Evolutionary conservation across 2,329 filamentous ascomycete species (phyloP).

Genomic region (Purpureocillium lavendulum): DNA sequence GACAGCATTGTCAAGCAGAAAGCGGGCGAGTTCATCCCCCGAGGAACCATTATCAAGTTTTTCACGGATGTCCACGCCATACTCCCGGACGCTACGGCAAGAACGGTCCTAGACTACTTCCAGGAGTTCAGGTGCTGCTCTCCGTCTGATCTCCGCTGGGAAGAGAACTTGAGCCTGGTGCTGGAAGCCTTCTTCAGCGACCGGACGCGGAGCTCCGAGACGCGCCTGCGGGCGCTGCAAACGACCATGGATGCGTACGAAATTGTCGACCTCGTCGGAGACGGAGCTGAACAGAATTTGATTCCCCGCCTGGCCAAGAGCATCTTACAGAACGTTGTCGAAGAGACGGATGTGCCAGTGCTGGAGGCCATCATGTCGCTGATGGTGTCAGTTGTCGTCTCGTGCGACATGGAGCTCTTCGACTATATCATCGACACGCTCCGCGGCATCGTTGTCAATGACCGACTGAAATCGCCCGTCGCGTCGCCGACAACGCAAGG

Average conservation of each 20-base stretch:
- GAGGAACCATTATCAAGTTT: slow-evolving; percentile 58
- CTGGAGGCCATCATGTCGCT: slow-evolving; percentile 57
- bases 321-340: slow-evolving; percentile 51
- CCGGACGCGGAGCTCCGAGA: slow-evolving; percentile 47
- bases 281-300: slow-evolving; percentile 48
- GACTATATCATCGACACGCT: slow-evolving; percentile 47
- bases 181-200: slow-evolving; percentile 57
- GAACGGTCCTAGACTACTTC: slow-evolving; percentile 58
- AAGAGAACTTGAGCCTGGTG: slow-evolving; percentile 52
- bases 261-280: slow-evolving; percentile 48
- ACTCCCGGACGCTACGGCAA: slow-evolving; percentile 56
- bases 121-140: slow-evolving; percentile 62
- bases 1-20: slow-evolving; percentile 37
- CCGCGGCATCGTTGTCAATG: slow-evolving; percentile 38
- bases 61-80: slow-evolving; percentile 53
- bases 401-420: slow-evolving; percentile 51
- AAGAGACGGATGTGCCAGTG: slow-evolving; percentile 57
- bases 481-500: slow-evolving; percentile 17
- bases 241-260: slow-evolving; percentile 52
- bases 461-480: slow-evolving; percentile 35
- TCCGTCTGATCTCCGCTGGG: slow-evolving; percentile 62
- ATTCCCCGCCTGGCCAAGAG: slow-evolving; percentile 51
- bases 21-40: slow-evolving; percentile 49
- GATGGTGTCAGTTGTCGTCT: slow-evolving; percentile 54
- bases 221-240: slow-evolving; percentile 54